Percentiles rank a stretch among this genome's conserved stretches.
Evolutionary conservation across 2,329 filamentous ascomycete genomes (phyloP).

Genomic region (Fusarium lateritium): DNA sequence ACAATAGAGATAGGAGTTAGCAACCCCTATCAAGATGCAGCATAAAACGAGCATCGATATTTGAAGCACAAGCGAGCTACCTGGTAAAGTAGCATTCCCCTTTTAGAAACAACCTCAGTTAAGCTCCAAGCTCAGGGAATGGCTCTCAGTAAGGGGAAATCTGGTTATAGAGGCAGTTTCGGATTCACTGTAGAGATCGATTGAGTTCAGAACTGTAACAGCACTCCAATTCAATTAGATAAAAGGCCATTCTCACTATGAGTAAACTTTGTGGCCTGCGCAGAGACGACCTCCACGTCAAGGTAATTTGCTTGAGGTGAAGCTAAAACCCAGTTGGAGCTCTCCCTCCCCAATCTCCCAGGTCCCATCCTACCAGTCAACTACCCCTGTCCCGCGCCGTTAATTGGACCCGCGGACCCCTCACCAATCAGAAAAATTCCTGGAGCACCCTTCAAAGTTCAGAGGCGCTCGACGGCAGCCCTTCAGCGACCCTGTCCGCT

Average conservation of each 20-base stretch:
- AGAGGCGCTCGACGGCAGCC: conserved; percentile 24
- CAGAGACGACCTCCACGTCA: conserved; percentile 20
- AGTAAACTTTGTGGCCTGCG: conserved; percentile 1
- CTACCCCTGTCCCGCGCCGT: conserved; percentile 41
- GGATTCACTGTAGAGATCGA: not conserved
- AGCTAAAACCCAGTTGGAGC: conserved; percentile 25
- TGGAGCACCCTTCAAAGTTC: conserved; percentile 9
- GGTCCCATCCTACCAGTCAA: conserved; percentile 29
- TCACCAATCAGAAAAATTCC: conserved; percentile 41
- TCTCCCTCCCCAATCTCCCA: conserved; percentile 46
- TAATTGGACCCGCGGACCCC: conserved; percentile 41
- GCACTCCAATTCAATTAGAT: not conserved
- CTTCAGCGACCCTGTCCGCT: conserved; percentile 48
- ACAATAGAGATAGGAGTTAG: conserved; percentile 14
- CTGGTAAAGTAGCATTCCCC: conserved; percentile 36
- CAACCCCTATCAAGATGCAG: conserved; percentile 27
- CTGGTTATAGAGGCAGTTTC: not conserved
- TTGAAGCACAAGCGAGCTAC: conserved; percentile 31
- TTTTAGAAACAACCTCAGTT: conserved; percentile 41
- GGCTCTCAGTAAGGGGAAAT: conserved; percentile 21
- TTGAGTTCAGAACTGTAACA: not conserved
- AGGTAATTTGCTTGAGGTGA: conserved; percentile 40
- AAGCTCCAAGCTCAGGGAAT: conserved; percentile 35
- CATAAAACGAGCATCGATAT: conserved; percentile 13
- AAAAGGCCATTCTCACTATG: conserved; percentile 9